A percentile compares a stretch with the other conserved stretches of the same genome.
Conservation (phyloP, 257 asterid genomes). For the Sherardia arvensis region DNA sequence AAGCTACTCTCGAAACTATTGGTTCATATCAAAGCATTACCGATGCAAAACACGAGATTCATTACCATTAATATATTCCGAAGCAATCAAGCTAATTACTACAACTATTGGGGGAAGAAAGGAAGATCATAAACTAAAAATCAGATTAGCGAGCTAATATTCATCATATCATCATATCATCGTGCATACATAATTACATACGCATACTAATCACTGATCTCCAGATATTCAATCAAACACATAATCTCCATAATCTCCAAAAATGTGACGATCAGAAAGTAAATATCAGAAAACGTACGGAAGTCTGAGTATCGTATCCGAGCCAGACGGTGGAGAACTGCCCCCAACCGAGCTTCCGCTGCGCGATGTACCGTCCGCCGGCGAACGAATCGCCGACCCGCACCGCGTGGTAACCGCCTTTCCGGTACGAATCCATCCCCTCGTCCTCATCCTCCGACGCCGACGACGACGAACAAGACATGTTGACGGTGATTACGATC, state of each 20-base stretch:
- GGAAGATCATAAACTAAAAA: neutral
- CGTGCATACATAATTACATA: neutral
- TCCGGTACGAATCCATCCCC: constrained; percentile 60
- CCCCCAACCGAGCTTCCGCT: constrained; percentile 97
- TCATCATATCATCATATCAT: neutral
- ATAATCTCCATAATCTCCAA: neutral
- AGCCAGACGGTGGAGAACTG: constrained; percentile 98
- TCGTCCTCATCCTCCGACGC: constrained; percentile 92
- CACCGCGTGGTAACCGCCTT: constrained; percentile 89
- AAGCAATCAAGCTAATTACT: neutral
- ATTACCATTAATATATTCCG: neutral
- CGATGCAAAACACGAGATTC: neutral
- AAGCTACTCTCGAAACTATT: neutral
- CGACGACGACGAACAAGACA: constrained; percentile 78
- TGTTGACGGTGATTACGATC: constrained; percentile 4
- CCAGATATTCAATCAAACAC: constrained; percentile 2
- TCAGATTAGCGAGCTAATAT: neutral
- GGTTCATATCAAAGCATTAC: neutral
- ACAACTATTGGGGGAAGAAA: neutral
- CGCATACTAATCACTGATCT: constrained; percentile 1
- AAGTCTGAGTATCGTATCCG: constrained; percentile 66
- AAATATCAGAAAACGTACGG: constrained; percentile 36
- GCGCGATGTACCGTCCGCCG: constrained; percentile 79
- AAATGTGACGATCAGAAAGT: neutral
- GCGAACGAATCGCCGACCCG: constrained; percentile 72